Evolutionary conservation across 805 yeast species (phyloP).

Genomic region (Candida stauntonica): DNA sequence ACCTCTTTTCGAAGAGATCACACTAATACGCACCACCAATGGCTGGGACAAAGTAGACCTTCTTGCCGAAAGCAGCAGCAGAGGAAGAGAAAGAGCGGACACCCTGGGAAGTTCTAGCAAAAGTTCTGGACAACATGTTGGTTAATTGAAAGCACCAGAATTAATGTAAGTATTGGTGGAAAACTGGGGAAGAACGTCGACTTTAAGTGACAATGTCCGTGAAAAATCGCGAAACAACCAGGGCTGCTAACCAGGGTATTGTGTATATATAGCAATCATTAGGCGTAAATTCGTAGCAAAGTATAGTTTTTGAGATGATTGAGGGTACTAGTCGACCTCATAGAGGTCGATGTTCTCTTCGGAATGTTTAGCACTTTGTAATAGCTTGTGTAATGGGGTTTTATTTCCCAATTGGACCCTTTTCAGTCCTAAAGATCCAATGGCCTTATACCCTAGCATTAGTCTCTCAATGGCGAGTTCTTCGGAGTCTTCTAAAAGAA

Average conservation of each 20-base stretch:
- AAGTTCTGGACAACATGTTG: slow-evolving; percentile 16
- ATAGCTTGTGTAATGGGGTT: slow-evolving; percentile 6
- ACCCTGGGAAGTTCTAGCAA: slow-evolving; percentile 14
- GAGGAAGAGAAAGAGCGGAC: slow-evolving; percentile 24
- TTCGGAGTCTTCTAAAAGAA: slow-evolving; percentile 4
- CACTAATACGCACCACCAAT: slow-evolving; percentile 37
- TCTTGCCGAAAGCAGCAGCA: slow-evolving; percentile 36
- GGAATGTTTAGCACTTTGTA: background rate
- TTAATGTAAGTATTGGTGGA: background rate
- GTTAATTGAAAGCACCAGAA: background rate
- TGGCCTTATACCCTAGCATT: slow-evolving; percentile 1
- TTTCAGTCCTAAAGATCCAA: slow-evolving; percentile 1
- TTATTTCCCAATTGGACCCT: background rate
- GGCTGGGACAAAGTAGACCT: slow-evolving; percentile 53
- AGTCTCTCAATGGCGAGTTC: slow-evolving; percentile 3
- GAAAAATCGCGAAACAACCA: too few relatives aligned
- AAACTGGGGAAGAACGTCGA: background rate
- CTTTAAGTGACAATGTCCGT: too few relatives aligned
- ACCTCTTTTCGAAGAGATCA: background rate
- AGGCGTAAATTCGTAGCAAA: too few relatives aligned
- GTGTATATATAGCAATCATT: too few relatives aligned
- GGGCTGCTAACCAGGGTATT: too few relatives aligned
- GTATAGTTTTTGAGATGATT: too few relatives aligned
- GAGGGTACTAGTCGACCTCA: too few relatives aligned
- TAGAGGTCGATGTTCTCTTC: slow-evolving; percentile 3